Conservation (phyloP, 148 eudicot species). For the Fallopia convolvulus region DNA sequence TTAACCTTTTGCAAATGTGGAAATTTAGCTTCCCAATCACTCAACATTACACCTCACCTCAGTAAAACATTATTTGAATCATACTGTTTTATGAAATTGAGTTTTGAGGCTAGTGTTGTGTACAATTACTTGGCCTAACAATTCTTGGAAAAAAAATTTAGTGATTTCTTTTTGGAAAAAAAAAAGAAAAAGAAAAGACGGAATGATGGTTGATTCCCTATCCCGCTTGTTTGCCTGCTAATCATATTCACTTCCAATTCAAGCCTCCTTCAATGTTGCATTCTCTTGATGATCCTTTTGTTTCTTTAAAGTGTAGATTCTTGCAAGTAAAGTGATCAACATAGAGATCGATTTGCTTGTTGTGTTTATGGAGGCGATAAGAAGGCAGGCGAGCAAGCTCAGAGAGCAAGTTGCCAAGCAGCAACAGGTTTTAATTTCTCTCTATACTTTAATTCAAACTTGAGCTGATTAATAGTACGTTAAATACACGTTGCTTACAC, state of each 20-base stretch:
- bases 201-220: neutral
- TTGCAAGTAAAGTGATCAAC: neutral
- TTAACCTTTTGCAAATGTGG: no score
- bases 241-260: neutral
- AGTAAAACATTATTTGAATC: no score
- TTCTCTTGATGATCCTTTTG: neutral
- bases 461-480: no score
- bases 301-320: neutral
- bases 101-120: no score
- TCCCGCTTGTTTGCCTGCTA: neutral
- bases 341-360: neutral
- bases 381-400: conserved; percentile 75
- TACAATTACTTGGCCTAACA: no score
- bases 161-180: no score
- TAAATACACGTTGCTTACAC: neutral
- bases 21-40: no score
- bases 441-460: no score
- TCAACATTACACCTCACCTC: no score
- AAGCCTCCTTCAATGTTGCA: no score
- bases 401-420: conserved; percentile 81
- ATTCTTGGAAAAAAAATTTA: no score
- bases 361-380: conserved; percentile 56
- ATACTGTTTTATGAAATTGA: no score
- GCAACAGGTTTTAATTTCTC: conserved; percentile 49
- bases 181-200: neutral